These are phyloP conservation scores for Grosmannia huntii DNA, from an alignment of 2,329 filamentous ascomycete genomes.

Conservation along the genomic window DNA sequence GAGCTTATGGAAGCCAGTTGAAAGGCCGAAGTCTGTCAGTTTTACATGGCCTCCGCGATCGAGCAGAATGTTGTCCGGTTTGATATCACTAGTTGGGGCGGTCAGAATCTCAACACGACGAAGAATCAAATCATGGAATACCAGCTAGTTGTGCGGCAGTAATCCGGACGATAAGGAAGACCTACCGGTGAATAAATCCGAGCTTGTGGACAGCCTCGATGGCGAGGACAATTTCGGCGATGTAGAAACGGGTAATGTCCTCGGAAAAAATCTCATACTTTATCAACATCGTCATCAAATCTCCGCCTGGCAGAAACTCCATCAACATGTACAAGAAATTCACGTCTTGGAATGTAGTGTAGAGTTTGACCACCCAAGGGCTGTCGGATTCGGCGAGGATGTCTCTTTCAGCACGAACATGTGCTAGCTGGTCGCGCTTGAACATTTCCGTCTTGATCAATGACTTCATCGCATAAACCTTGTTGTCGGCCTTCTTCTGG, in stretches of 20 bases:
- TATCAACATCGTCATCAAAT: slow-evolving; percentile 99
- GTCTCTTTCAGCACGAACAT: slow-evolving; percentile 94
- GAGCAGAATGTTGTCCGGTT: slow-evolving; percentile 95
- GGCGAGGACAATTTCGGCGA: slow-evolving; percentile 95
- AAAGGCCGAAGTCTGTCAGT: slow-evolving; percentile 93
- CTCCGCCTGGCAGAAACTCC: slow-evolving; percentile 96
- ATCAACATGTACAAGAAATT: slow-evolving; percentile 98
- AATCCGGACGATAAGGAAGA: no score
- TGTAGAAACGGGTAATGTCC: slow-evolving; percentile 97
- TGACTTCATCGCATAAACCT: slow-evolving; percentile 97
- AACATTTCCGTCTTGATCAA: slow-evolving; percentile 99
- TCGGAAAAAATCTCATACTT: slow-evolving; percentile 99
- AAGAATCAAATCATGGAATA: neutral
- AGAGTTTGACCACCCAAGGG: slow-evolving; percentile 97
- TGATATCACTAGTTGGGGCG: slow-evolving; percentile 66
- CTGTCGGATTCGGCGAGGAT: slow-evolving; percentile 98
- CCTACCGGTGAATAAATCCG: slow-evolving; percentile 79
- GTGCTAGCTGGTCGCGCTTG: slow-evolving; percentile 95
- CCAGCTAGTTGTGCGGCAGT: no score
- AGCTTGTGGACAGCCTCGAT: slow-evolving; percentile 97
- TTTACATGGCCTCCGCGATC: slow-evolving; percentile 96
- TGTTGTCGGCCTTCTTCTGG: slow-evolving; percentile 89
- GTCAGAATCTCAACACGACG: neutral
- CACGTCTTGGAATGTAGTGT: slow-evolving; percentile 92
- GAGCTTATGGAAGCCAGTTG: slow-evolving; percentile 93